Base-by-base conservation (phyloP, 306 rosid species). In the Morella rubra region DNA sequence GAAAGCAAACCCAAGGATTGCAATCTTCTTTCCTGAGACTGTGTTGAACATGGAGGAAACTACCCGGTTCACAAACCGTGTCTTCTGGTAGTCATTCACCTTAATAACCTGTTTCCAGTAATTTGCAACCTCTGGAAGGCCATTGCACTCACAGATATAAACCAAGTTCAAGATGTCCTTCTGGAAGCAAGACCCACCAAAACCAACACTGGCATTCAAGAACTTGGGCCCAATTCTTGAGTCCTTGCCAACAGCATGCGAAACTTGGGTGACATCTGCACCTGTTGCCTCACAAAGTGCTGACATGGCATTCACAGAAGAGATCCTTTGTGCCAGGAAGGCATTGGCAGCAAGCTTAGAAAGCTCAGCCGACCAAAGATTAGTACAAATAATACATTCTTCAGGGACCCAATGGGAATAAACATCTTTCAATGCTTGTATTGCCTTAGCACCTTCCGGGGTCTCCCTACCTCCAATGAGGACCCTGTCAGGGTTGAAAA, bases 271-370 rank as follows among this genome's bases (percentile, higher is more conserved):
- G 78, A 93, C 91, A 84, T 93, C 92, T 62, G 98, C 98, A 72
- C 98, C 98, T 2, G 98, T 93, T 69, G 98, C 95, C 81, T 93
- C 98, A 9, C 98, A 93, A 46, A 93, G 90, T 0, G 98, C 98
- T 0, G 98, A 93, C 81, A 93, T 93, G 70, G 98, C 97, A 73
- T 93, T 93, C 69, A 93, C 98, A 13, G 98, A 93, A 53, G 98
- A 93, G 73, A 93, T 93, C 79, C 98, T 89, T 84, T 93, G 98
- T 1, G 98, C 98, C 88, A 93, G 73, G 44, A 93, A 93, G 62
- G 98, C 97, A 78, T 93, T 93, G 73, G 98, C 98, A 24, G 98
- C 98, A 49, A 93, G 98, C 89, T 93, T 93, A 7, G 98, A 93
- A 37, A 93, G 90, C 80, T 93, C 98, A 73, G 98, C 98, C 81